A percentile compares a stretch with the other conserved stretches of the same genome.
phyloP scores from a whole-genome alignment of 805 yeast genomes.

The Yarrowia sp. region DNA sequence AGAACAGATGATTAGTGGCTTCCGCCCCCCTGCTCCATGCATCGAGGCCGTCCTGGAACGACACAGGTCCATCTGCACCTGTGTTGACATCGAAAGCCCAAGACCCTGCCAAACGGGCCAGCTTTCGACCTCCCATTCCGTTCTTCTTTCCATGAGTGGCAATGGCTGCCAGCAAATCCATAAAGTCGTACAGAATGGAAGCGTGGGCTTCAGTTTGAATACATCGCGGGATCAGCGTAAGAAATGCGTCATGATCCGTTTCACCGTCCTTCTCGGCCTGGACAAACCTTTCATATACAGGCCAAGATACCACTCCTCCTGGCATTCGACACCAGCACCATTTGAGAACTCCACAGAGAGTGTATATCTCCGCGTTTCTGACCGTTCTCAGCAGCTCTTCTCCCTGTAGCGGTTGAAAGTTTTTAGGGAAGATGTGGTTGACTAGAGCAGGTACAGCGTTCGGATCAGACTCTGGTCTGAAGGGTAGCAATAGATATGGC shows the following conservation, averaged over 20 bases:
- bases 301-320: slow-evolving; percentile 81
- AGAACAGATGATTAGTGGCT: slow-evolving; percentile 76
- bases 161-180: slow-evolving; percentile 72
- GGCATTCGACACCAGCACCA: slow-evolving; percentile 83
- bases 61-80: slow-evolving; percentile 38
- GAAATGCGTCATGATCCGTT: slow-evolving; percentile 63
- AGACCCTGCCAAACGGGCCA: slow-evolving; percentile 75
- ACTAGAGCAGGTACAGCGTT: slow-evolving; percentile 56
- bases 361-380: slow-evolving; percentile 53
- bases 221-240: slow-evolving; percentile 80
- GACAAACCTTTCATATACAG: slow-evolving; percentile 50
- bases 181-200: slow-evolving; percentile 80
- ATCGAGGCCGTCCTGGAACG: slow-evolving; percentile 66
- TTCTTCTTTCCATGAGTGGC: slow-evolving; percentile 77
- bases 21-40: slow-evolving; percentile 79
- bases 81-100: slow-evolving; percentile 70
- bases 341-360: slow-evolving; percentile 69
- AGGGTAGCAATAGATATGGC: slow-evolving; percentile 73
- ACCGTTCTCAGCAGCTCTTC: slow-evolving; percentile 47
- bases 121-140: slow-evolving; percentile 72
- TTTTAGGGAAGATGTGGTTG: slow-evolving; percentile 55
- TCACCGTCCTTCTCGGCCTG: slow-evolving; percentile 61
- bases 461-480: slow-evolving; percentile 59
- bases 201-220: slow-evolving; percentile 83
- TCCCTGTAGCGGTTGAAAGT: slow-evolving; percentile 47